These are phyloP conservation scores for Stagonosporopsis tanaceti DNA, from an alignment of 2,329 filamentous ascomycete species.

Conservation along the genomic window DNA sequence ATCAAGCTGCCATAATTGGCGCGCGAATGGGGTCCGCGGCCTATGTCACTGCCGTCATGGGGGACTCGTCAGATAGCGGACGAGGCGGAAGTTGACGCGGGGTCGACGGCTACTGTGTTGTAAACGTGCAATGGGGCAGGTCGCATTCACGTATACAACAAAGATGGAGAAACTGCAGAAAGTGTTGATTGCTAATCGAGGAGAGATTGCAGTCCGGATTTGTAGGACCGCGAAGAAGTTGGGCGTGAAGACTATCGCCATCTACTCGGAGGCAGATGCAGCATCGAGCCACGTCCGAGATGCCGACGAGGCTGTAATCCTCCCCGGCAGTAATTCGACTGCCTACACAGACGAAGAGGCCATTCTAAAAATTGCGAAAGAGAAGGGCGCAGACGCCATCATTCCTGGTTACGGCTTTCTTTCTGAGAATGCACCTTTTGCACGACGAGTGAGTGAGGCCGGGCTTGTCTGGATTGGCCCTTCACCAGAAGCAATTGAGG, in stretches of 20 bases:
- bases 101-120: constrained; percentile 3
- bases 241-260: constrained; percentile 61
- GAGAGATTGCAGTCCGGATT: constrained; percentile 64
- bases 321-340: constrained; percentile 58
- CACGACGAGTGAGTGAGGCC: constrained; percentile 59
- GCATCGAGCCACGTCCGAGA: constrained; percentile 60
- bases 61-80: constrained; percentile 3
- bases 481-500: constrained; percentile 60
- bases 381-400: constrained; percentile 62
- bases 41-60: constrained; percentile 3
- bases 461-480: constrained; percentile 70
- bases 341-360: constrained; percentile 59
- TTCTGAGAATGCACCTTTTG: constrained; percentile 70
- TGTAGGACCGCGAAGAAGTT: constrained; percentile 60
- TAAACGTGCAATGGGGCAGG: background rate
- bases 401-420: constrained; percentile 74
- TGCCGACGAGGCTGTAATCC: constrained; percentile 62
- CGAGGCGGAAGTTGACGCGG: constrained; percentile 13
- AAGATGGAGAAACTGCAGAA: constrained; percentile 57
- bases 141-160: constrained; percentile 6
- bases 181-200: constrained; percentile 66
- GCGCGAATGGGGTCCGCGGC: background rate
- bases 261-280: constrained; percentile 66
- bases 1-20: constrained; percentile 9
- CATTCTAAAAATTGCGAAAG: constrained; percentile 62